Conservation (phyloP, 2,329 filamentous ascomycete genomes). For the Xylaria hypoxylon region DNA sequence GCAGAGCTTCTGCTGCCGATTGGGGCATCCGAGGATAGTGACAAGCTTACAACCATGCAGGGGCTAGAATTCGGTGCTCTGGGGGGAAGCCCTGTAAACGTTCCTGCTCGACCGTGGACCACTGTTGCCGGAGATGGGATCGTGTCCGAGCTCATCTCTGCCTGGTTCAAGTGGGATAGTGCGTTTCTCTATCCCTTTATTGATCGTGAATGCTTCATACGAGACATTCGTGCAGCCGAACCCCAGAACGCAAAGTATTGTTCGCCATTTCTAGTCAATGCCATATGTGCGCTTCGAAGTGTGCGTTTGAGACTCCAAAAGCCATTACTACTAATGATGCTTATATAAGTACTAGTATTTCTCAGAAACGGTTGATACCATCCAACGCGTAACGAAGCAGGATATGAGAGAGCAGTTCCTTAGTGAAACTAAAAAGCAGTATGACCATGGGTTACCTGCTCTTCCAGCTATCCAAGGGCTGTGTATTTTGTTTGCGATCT, state of each 20-base stretch:
- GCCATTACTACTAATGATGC: background rate
- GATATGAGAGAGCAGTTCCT: conserved; percentile 29
- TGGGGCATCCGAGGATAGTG: background rate
- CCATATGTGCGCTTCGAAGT: conserved; percentile 33
- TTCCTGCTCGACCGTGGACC: conserved; percentile 32
- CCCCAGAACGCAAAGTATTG: conserved; percentile 27
- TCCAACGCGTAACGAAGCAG: conserved; percentile 1
- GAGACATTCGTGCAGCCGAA: conserved; percentile 22
- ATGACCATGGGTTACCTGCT: conserved; percentile 8
- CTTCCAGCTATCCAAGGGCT: conserved; percentile 33
- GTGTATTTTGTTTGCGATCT: conserved; percentile 35
- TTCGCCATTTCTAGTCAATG: conserved; percentile 35
- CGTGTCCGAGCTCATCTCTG: conserved; percentile 34
- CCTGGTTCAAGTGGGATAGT: conserved; percentile 37
- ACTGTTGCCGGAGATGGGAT: conserved; percentile 34
- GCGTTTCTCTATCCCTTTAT: conserved; percentile 32
- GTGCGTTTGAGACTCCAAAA: conserved; percentile 8
- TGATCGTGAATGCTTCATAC: conserved; percentile 31
- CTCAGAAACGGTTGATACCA: conserved; percentile 21
- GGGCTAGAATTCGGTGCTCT: conserved; percentile 23
- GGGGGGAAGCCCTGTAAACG: conserved; percentile 17
- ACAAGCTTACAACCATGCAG: background rate
- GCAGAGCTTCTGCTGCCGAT: conserved; percentile 30
- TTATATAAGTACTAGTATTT: conserved; percentile 23
- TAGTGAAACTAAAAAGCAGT: conserved; percentile 17